Base-by-base conservation (phyloP, 208 protist species). In the Porcisia deanei region DNA sequence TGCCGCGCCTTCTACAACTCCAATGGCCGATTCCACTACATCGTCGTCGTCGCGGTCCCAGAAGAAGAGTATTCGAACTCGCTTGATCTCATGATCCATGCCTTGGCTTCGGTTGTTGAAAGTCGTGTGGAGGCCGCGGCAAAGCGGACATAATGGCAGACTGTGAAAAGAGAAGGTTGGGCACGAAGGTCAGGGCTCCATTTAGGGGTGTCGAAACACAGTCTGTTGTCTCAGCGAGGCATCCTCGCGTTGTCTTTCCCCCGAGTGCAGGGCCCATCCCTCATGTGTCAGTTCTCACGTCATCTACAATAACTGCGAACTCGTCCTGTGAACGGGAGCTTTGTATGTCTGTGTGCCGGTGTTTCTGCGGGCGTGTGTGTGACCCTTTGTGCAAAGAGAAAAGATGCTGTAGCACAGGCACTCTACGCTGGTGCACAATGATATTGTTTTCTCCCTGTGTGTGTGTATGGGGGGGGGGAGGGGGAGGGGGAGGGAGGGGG, bases 1-100 rank as follows among this genome's bases (percentile, higher is more conserved):
- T 96, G 91, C 63, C 86, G 91, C 34, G 91, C 89, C 37, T 96
- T 96, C 64, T 96, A 90, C 85, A 93, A 93, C 81, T 84, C 85
- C 8, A 94, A 92, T 61, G 68, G 82, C 37, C 84, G 86, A 37
- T 93, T 94, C 61, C 91, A 96, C 71, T 96, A 96, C 67, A 82
- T 94, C 68, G 81, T 88, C 12, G 83, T 94, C 8, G 89, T 93
- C 18, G 91, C 89, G 6, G 91, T 96, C 16, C 91, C 91, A 10
- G 86, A 86, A 8, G 87, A 87, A 8, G 91, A 96, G 85, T 96
- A 90, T 71, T 80, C 71, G 58, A 75, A 83, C 20, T 90, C 89
- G 53, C 57, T 84, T 43, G 89, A 94, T 49, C 82, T 96, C 37
- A 72, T 96, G 54, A 85, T 90, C 25, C 89, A 96, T 71, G 85